Base-by-base conservation (phyloP, 2,329 filamentous ascomycete genomes). In the Raffaelea ambrosiae region DNA sequence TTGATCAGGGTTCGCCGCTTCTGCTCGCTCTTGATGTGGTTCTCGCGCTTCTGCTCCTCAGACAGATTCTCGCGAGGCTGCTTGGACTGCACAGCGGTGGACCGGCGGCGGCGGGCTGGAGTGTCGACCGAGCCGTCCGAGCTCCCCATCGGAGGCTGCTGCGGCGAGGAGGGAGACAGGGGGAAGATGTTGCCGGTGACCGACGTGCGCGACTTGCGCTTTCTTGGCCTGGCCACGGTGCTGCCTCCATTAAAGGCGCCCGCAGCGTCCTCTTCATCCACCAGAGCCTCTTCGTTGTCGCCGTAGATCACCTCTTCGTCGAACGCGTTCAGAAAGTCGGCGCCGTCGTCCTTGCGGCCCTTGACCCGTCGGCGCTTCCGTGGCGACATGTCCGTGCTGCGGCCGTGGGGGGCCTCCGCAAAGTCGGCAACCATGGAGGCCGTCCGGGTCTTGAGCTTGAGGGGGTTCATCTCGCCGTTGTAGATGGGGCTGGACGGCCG, bases 1-100 rank as follows among this genome's bases (percentile, higher is more conserved):
- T 88, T 85, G 58, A 91, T 91, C 42, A 89, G 70, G 22, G 87
- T 88, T 43, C 88, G 76, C 31, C 89, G 77, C 64, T 93, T 94
- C 66, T 95, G 87, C 61, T 94, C 88, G 46, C 88, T 93, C 46
- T 83, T 74, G 54, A 95, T 93, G 60, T 94, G 88, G 56, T 95
- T 95, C 58, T 83, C 83, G 41, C 87, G 75, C 65, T 91, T 93
- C 64, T 93, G 85, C 51, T 85, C 82, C 55, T 91, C 86, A 0
- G 81, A 79, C 4, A 93, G 80, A 56, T 95, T 95, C 60, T 83
- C 84, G 22, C 84, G 67, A 3, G 71, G 60, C 2, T 67, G 49
- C 57, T 81, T 82, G 41, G 1, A 18, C 20, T 5, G 39, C 5
- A 21, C 14, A 7, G 20, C 18, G 36, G 21, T 9, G 16, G 33